Percentiles rank a stretch among this genome's conserved stretches.
These are phyloP conservation scores for Berkeleyomyces basicola DNA, from an alignment of 2,329 filamentous ascomycete genomes.

Conservation along the genomic window DNA sequence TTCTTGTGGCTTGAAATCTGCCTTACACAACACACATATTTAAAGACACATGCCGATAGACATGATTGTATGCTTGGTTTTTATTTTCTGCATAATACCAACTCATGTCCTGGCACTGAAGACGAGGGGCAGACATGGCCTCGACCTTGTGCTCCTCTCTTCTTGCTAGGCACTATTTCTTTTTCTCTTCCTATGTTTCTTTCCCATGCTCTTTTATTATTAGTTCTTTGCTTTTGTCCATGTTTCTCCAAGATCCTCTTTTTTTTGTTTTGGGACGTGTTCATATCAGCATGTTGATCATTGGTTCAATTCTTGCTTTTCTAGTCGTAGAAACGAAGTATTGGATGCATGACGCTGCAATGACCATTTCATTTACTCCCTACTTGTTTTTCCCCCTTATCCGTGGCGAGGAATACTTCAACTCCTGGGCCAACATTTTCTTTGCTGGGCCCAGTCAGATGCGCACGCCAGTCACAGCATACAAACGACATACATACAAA, in stretches of 20 bases:
- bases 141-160: not conserved
- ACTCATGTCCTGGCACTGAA: not conserved
- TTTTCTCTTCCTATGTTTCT: not conserved
- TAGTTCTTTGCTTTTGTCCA: not conserved
- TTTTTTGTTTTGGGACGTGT: not conserved
- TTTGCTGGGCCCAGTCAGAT: not conserved
- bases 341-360: not conserved
- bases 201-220: not conserved
- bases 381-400: not conserved
- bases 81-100: slow-evolving; percentile 1
- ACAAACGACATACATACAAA: not conserved
- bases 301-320: not conserved
- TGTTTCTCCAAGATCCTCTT: not conserved
- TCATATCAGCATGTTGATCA: not conserved
- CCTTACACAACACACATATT: not conserved
- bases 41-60: not conserved
- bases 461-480: not conserved
- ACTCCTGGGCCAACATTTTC: not conserved
- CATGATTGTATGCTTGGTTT: slow-evolving; percentile 1
- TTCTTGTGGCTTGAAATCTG: not conserved
- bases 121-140: not conserved
- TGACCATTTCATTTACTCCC: not conserved
- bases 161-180: not conserved
- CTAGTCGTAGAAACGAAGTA: not conserved
- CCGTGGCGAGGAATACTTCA: not conserved